A percentile compares a stretch with the other conserved stretches of the same genome.
These are phyloP conservation scores for Claviceps humidiphila DNA, from an alignment of 2,329 filamentous ascomycete genomes.

Conservation along the genomic window DNA sequence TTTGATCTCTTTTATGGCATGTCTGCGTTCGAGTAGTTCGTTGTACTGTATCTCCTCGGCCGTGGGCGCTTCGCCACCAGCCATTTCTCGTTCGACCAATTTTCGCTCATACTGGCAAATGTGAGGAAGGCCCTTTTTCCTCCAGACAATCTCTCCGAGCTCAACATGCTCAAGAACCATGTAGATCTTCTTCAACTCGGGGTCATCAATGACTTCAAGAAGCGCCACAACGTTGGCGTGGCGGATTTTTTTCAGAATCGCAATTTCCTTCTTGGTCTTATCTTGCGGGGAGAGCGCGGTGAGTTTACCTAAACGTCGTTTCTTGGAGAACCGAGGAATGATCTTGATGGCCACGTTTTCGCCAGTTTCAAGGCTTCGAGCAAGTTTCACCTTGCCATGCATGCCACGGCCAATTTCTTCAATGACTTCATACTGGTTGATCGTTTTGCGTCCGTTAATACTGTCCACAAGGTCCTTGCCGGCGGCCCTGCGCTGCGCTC, in stretches of 20 bases:
- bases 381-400: constrained; percentile 95
- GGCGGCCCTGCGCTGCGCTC: too few relatives aligned
- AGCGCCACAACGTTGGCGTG: constrained; percentile 95
- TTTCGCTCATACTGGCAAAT: constrained; percentile 73
- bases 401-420: constrained; percentile 92
- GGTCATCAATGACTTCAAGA: constrained; percentile 94
- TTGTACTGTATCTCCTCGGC: constrained; percentile 48
- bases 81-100: constrained; percentile 61
- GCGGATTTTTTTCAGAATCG: constrained; percentile 94
- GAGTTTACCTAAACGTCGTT: constrained; percentile 77
- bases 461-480: too few relatives aligned
- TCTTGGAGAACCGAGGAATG: constrained; percentile 89
- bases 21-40: constrained; percentile 44
- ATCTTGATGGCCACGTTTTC: constrained; percentile 96
- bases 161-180: constrained; percentile 94
- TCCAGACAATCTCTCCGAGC: constrained; percentile 86
- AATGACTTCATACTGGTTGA: constrained; percentile 96
- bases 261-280: constrained; percentile 90
- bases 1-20: constrained; percentile 43
- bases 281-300: constrained; percentile 51
- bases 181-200: constrained; percentile 93
- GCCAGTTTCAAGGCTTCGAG: constrained; percentile 61
- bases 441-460: constrained; percentile 82
- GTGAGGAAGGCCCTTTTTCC: constrained; percentile 72
- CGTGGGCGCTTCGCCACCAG: constrained; percentile 43